phyloP scores from a whole-genome alignment of 2,329 filamentous ascomycete genomes.

The Parastagonospora avenae region DNA sequence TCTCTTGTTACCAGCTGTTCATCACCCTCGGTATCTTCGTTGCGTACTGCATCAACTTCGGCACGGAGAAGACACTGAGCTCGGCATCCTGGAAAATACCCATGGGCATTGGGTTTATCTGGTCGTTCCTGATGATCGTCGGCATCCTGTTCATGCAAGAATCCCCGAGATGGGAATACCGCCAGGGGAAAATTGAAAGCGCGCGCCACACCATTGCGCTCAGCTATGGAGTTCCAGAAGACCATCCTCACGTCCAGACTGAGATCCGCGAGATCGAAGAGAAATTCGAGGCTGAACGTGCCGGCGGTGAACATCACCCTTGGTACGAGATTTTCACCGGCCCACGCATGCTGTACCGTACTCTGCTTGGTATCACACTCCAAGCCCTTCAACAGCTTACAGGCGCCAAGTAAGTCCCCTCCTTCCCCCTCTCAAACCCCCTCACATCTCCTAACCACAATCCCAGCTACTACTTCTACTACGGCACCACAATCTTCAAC shows the following conservation, averaged over 20 bases:
- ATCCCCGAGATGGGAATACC: slow-evolving; percentile 63
- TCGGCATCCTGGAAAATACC: slow-evolving; percentile 68
- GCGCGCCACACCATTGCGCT: slow-evolving; percentile 59
- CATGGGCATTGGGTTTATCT: slow-evolving; percentile 64
- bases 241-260: slow-evolving; percentile 59
- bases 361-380: slow-evolving; percentile 64
- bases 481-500: slow-evolving; percentile 54
- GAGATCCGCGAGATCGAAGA: slow-evolving; percentile 62
- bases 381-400: slow-evolving; percentile 72
- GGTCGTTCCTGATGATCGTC: slow-evolving; percentile 58
- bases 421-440: background rate
- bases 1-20: slow-evolving; percentile 70
- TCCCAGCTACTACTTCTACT: slow-evolving; percentile 64
- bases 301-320: slow-evolving; percentile 40
- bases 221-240: slow-evolving; percentile 60
- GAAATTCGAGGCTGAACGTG: slow-evolving; percentile 60
- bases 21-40: slow-evolving; percentile 70
- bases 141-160: slow-evolving; percentile 63
- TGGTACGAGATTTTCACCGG: slow-evolving; percentile 66
- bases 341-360: slow-evolving; percentile 71
- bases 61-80: slow-evolving; percentile 57
- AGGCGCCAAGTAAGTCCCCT: slow-evolving; percentile 68
- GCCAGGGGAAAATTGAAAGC: slow-evolving; percentile 58
- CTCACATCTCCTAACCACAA: background rate
- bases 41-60: slow-evolving; percentile 61